Percentiles rank a stretch among this genome's conserved stretches.
phyloP scores from a whole-genome alignment of 768 basidiomycete genomes.

The Phylloporus arenicola region DNA sequence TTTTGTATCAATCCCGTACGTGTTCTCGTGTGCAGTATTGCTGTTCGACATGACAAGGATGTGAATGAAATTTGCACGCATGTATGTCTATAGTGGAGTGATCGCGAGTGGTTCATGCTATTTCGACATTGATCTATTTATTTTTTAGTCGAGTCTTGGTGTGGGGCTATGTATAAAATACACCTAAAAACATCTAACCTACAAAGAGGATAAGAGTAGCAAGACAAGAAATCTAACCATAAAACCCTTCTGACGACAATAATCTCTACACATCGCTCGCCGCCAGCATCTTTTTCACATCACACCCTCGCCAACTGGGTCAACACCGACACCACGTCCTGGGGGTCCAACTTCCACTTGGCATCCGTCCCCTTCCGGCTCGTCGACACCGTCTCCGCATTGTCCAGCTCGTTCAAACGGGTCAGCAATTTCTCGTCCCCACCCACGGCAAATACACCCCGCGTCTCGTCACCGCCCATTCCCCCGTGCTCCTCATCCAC shows the following conservation, averaged over 20 bases:
- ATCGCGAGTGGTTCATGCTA: no score
- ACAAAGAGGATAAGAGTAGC: not conserved
- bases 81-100: no score
- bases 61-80: not conserved
- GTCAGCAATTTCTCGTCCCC: conserved; percentile 76
- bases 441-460: conserved; percentile 62
- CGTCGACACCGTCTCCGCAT: conserved; percentile 66
- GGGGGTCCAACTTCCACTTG: conserved; percentile 52
- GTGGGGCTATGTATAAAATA: no score
- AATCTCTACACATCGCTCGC: not conserved
- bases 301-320: conserved; percentile 8
- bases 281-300: not conserved
- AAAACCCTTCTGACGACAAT: not conserved
- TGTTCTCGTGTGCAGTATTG: not conserved
- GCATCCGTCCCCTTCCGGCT: conserved; percentile 75
- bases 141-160: no score
- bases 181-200: not conserved
- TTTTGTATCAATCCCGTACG: no score
- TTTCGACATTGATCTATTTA: no score
- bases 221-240: not conserved
- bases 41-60: not conserved
- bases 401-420: conserved; percentile 68
- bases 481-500: conserved; percentile 17
- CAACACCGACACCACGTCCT: conserved; percentile 34
- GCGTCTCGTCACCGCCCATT: conserved; percentile 37